Percentiles rank a stretch among this genome's conserved stretches.
Evolutionary conservation across 305 asterid species (phyloP).

Genomic region (Galium porrigens): DNA sequence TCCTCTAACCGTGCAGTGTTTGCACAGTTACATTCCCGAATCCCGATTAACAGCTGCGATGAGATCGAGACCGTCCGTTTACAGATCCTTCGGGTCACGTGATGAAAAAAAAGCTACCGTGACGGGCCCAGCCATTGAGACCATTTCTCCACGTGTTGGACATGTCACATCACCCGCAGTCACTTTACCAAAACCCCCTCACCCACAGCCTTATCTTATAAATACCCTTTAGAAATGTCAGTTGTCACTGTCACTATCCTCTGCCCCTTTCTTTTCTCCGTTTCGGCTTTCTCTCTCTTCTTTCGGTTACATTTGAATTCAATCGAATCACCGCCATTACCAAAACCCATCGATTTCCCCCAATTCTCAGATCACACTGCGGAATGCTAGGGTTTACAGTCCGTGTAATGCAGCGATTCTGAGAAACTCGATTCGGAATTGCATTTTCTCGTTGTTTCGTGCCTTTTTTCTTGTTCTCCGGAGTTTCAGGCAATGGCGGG

Average conservation of each 20-base stretch:
- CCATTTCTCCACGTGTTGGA: constrained; percentile 5
- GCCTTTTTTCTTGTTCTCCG: not conserved
- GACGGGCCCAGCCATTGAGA: not conserved
- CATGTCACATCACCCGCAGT: not conserved
- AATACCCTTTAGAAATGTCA: constrained; percentile 3
- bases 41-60: not conserved
- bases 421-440: not conserved
- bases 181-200: constrained; percentile 7
- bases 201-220: not conserved
- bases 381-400: constrained; percentile 5
- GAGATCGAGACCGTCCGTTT: not conserved
- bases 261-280: constrained; percentile 1
- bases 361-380: not conserved
- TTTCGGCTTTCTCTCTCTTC: not conserved
- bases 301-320: not conserved
- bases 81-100: not conserved
- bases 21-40: not conserved
- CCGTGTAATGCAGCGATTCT: constrained; percentile 2
- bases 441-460: not conserved
- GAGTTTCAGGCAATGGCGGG: constrained; percentile 30
- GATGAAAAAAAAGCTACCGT: not conserved
- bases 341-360: constrained; percentile 7
- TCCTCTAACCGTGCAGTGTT: not conserved
- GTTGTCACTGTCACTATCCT: constrained; percentile 4
- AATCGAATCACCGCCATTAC: constrained; percentile 9